Conservation (phyloP, 768 basidiomycete species). For the Kwoniella newhampshirensis region DNA sequence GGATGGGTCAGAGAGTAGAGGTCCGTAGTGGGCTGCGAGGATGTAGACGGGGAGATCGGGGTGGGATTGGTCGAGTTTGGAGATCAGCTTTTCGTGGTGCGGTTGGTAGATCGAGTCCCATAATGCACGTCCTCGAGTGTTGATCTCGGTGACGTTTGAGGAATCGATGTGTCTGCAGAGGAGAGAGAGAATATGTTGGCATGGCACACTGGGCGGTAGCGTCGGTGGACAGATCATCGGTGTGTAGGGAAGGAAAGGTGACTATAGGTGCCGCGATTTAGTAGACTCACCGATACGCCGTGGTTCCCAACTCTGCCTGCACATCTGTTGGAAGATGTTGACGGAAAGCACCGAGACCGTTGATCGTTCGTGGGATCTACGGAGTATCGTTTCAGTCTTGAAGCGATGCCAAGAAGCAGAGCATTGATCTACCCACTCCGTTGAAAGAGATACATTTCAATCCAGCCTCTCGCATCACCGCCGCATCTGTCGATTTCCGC, state of each 20-base stretch:
- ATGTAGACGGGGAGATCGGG: conserved; percentile 77
- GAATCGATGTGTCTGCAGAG: conserved; percentile 27
- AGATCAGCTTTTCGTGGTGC: conserved; percentile 81
- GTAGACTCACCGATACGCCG: conserved; percentile 64
- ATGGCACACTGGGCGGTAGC: background rate
- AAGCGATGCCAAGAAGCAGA: background rate
- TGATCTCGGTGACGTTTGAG: conserved; percentile 65
- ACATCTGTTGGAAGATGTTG: conserved; percentile 80
- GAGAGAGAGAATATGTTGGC: conserved; percentile 2
- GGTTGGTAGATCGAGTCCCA: conserved; percentile 89
- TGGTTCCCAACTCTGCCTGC: conserved; percentile 64
- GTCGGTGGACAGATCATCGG: background rate
- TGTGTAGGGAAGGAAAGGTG: background rate
- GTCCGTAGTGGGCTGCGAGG: conserved; percentile 54
- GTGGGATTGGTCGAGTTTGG: conserved; percentile 82
- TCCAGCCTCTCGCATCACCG: conserved; percentile 79
- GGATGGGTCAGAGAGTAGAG: conserved; percentile 53
- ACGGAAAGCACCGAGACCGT: conserved; percentile 72
- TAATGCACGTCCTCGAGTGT: conserved; percentile 67
- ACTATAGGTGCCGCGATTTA: background rate
- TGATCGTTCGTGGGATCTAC: conserved; percentile 65
- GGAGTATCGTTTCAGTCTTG: conserved; percentile 2
- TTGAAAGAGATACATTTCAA: conserved; percentile 81
- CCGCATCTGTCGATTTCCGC: conserved; percentile 13
- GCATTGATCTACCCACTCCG: conserved; percentile 19